phyloP scores from a whole-genome alignment of 495 filamentous ascomycete genomes.

The Cercophora samala region DNA sequence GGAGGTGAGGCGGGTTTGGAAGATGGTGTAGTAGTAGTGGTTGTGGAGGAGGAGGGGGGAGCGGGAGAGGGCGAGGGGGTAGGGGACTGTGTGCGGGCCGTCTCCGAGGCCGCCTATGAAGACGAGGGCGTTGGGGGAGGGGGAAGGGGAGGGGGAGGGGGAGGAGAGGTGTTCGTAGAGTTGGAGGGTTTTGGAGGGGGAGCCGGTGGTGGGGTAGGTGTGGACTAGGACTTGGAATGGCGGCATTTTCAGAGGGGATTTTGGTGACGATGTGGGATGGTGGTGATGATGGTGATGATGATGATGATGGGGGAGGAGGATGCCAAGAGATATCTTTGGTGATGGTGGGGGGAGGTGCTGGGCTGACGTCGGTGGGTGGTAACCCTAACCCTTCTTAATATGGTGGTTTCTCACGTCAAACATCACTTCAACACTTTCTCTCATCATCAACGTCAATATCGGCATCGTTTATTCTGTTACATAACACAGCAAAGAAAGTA shows the following conservation, averaged over 20 bases:
- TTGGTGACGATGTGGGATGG: not conserved
- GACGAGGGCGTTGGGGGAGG: conserved; percentile 62
- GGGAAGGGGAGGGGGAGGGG: not conserved
- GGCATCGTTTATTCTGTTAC: too few relatives aligned
- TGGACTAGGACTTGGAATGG: conserved; percentile 18
- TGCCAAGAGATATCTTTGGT: not conserved
- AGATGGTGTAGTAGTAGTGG: conserved; percentile 34
- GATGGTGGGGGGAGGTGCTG: not conserved
- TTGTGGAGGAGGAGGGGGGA: conserved; percentile 57
- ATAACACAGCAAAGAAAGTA: too few relatives aligned
- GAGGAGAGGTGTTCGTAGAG: conserved; percentile 15
- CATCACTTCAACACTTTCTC: not conserved
- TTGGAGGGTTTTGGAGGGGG: conserved; percentile 9
- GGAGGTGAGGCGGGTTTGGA: conserved; percentile 42
- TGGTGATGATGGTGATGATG: not conserved
- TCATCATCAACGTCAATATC: too few relatives aligned
- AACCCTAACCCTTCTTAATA: not conserved
- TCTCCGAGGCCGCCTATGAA: conserved; percentile 85
- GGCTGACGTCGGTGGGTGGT: not conserved
- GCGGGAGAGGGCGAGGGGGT: conserved; percentile 62
- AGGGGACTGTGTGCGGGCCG: conserved; percentile 66
- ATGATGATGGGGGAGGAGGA: not conserved
- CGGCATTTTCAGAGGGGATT: not conserved
- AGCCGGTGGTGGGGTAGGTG: conserved; percentile 12
- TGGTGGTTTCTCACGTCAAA: not conserved